Evolutionary conservation across 192 early-diverging fungal genomes (phyloP).

Genomic region (Spinellus fusiger): DNA sequence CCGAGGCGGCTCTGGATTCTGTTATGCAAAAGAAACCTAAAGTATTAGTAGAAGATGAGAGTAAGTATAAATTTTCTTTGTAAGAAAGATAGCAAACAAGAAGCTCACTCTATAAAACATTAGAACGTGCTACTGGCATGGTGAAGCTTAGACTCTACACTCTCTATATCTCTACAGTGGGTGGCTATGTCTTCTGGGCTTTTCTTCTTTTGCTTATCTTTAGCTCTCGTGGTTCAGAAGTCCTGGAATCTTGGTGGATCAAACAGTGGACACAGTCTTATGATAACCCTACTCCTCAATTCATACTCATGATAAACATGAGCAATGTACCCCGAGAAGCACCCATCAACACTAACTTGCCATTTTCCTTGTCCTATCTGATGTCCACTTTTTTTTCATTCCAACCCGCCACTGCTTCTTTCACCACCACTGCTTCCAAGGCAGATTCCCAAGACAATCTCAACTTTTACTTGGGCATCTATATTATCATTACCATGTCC

Average conservation of each 20-base stretch:
- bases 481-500: slow-evolving; percentile 43
- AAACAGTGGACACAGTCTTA: slow-evolving; percentile 47
- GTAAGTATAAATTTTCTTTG: neutral
- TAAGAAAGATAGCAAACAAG: neutral
- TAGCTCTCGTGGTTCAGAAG: slow-evolving; percentile 38
- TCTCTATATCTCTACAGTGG: slow-evolving; percentile 64
- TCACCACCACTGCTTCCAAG: neutral
- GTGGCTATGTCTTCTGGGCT: slow-evolving; percentile 57
- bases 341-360: neutral
- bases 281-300: neutral
- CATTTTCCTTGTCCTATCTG: neutral
- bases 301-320: neutral
- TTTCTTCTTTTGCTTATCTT: slow-evolving; percentile 36
- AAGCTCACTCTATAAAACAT: neutral
- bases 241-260: slow-evolving; percentile 62
- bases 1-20: neutral
- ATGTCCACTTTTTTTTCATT: neutral
- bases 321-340: neutral
- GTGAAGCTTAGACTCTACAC: slow-evolving; percentile 73
- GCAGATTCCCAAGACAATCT: slow-evolving; percentile 19
- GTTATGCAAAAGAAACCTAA: slow-evolving; percentile 25
- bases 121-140: slow-evolving; percentile 61
- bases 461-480: slow-evolving; percentile 54
- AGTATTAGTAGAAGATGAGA: slow-evolving; percentile 43
- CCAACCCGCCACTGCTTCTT: slow-evolving; percentile 7